Evolutionary conservation across 768 basidiomycete genomes (phyloP).

Genomic region (Amylocystis lapponica): DNA sequence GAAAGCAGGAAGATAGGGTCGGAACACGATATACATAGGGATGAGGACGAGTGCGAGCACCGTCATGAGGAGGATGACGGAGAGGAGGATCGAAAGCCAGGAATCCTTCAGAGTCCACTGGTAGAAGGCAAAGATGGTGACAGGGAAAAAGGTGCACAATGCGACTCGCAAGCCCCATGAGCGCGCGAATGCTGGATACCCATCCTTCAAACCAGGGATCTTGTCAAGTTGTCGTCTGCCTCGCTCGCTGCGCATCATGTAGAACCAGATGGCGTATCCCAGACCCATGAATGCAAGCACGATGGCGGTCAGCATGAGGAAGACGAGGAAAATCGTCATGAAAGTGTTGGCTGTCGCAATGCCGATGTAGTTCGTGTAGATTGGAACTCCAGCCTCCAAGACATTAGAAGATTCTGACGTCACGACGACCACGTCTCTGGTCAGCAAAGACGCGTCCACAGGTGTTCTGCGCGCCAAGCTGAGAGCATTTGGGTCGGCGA

Average conservation of each 20-base stretch:
- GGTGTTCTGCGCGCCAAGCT: neutral
- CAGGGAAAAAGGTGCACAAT: conserved; percentile 60
- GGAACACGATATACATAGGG: conserved; percentile 43
- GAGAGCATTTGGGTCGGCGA: conserved; percentile 5
- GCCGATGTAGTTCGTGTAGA: conserved; percentile 69
- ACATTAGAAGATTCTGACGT: conserved; percentile 57
- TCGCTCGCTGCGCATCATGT: conserved; percentile 22
- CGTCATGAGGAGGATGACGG: conserved; percentile 59
- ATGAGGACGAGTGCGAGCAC: conserved; percentile 44
- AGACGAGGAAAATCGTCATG: conserved; percentile 78
- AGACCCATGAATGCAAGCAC: conserved; percentile 44
- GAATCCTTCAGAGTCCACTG: conserved; percentile 92
- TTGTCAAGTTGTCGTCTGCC: conserved; percentile 16
- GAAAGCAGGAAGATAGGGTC: conserved; percentile 32
- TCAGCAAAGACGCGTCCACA: conserved; percentile 3
- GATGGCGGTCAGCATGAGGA: conserved; percentile 64
- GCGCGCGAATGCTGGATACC: conserved; percentile 42
- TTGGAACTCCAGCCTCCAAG: conserved; percentile 76
- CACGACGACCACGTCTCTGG: conserved; percentile 50
- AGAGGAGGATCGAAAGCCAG: conserved; percentile 77
- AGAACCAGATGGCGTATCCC: conserved; percentile 39
- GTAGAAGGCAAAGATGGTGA: conserved; percentile 74
- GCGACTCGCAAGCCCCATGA: conserved; percentile 66
- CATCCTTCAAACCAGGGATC: conserved; percentile 17
- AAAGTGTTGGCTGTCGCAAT: conserved; percentile 87